These are phyloP conservation scores for Verticillium alfalfae DNA, from an alignment of 2,329 filamentous ascomycete genomes.

Conservation along the genomic window DNA sequence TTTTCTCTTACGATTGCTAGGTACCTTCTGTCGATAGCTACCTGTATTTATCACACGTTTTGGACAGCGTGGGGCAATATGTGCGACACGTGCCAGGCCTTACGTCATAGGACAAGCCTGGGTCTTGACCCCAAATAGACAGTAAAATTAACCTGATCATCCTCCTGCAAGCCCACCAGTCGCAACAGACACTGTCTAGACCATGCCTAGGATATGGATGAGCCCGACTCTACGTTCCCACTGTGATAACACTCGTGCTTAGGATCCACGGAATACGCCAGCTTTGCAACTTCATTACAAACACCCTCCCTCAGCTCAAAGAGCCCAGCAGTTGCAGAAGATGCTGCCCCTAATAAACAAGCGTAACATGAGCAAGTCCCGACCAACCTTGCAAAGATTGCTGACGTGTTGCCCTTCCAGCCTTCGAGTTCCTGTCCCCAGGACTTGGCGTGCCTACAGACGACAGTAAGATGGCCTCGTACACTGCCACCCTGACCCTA, in stretches of 20 bases:
- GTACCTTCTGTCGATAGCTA: too few species aligned
- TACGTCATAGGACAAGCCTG: too few species aligned
- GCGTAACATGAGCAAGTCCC: conserved; percentile 12
- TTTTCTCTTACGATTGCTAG: too few species aligned
- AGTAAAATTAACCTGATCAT: too few species aligned
- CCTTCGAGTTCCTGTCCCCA: conserved; percentile 35
- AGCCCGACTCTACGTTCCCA: neutral
- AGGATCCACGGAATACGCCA: neutral
- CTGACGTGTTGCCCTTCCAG: conserved; percentile 17
- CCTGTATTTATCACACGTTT: too few species aligned
- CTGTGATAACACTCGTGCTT: neutral
- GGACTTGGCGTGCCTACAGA: conserved; percentile 37
- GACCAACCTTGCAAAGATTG: conserved; percentile 1
- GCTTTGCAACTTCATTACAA: neutral
- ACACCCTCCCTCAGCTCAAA: neutral
- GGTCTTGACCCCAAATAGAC: too few species aligned
- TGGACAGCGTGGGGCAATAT: too few species aligned
- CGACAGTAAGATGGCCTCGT: conserved; percentile 31
- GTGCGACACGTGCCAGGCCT: too few species aligned
- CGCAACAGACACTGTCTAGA: neutral
- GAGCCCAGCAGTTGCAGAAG: neutral
- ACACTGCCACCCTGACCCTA: neutral
- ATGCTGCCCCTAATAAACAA: conserved; percentile 22
- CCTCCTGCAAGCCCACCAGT: too few species aligned
- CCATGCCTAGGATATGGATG: neutral